A percentile compares a stretch with the other conserved stretches of the same genome.
phyloP scores from a whole-genome alignment of 2,329 filamentous ascomycete species.

The Fusarium buharicum region DNA sequence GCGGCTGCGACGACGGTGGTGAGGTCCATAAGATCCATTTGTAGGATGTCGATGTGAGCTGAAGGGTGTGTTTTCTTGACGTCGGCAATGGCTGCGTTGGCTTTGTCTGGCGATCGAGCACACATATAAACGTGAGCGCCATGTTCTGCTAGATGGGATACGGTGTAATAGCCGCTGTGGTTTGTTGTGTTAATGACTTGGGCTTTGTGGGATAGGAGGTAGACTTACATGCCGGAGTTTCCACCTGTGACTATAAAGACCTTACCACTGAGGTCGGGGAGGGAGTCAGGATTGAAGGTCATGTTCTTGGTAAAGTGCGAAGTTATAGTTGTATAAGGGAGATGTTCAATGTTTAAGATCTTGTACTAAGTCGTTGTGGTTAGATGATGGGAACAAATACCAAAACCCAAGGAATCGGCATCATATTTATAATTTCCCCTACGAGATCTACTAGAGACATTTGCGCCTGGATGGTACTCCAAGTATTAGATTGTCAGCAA shows the following conservation, averaged over 20 bases:
- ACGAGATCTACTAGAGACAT: too few relatives aligned
- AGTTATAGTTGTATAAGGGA: neutral
- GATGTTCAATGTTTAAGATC: neutral
- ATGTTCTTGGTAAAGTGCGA: neutral
- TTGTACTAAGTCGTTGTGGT: neutral
- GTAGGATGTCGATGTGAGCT: conserved; percentile 6
- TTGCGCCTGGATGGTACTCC: neutral
- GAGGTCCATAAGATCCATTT: conserved; percentile 28
- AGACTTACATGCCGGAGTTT: conserved; percentile 21
- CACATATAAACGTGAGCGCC: conserved; percentile 35
- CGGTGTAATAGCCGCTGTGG: conserved; percentile 23
- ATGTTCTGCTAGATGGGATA: conserved; percentile 23
- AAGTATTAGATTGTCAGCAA: conserved; percentile 2
- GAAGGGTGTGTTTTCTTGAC: conserved; percentile 12
- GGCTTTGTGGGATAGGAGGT: rapidly evolving
- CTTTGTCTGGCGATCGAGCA: conserved; percentile 14
- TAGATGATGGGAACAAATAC: neutral
- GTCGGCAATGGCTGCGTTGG: neutral
- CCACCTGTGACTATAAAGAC: conserved; percentile 30
- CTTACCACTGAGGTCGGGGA: conserved; percentile 11
- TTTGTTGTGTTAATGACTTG: neutral
- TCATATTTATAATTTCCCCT: neutral
- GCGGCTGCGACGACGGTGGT: conserved; percentile 21
- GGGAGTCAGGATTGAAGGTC: conserved; percentile 18
- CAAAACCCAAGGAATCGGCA: neutral